Conservation (phyloP, 371 early-diverging fungal genomes). For the Neoconidiobolus thromboides region DNA sequence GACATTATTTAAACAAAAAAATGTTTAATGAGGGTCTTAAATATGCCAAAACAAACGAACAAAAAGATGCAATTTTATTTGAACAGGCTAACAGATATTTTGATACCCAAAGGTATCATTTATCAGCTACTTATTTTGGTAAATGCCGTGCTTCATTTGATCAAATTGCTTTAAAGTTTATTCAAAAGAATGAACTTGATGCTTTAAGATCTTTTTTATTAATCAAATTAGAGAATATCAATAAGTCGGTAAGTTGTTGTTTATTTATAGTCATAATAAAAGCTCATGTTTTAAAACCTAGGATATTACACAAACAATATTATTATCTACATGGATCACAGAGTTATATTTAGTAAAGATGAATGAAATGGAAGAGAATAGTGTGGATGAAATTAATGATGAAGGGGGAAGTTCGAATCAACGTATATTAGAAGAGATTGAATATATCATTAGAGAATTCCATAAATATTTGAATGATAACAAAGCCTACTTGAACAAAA, state of each 20-base stretch:
- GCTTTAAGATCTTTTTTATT: slow-evolving; percentile 56
- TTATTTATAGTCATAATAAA: neutral
- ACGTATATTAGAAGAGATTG: slow-evolving; percentile 6
- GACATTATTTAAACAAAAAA: slow-evolving; percentile 49
- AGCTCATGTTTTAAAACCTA: slow-evolving; percentile 11
- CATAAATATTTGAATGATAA: neutral
- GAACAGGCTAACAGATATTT: slow-evolving; percentile 78
- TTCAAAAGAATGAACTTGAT: slow-evolving; percentile 44
- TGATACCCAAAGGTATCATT: slow-evolving; percentile 39
- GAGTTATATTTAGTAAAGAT: slow-evolving; percentile 63
- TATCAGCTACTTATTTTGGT: slow-evolving; percentile 72
- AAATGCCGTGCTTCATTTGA: slow-evolving; percentile 65
- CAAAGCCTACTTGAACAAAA: slow-evolving; percentile 25
- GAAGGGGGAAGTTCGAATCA: neutral
- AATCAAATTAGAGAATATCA: slow-evolving; percentile 37
- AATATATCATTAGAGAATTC: slow-evolving; percentile 7
- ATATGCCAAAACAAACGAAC: slow-evolving; percentile 50
- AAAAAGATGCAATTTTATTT: slow-evolving; percentile 52
- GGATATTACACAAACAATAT: slow-evolving; percentile 61
- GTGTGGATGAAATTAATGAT: slow-evolving; percentile 2
- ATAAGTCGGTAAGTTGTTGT: slow-evolving; percentile 23
- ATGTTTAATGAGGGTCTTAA: slow-evolving; percentile 53
- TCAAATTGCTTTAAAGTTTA: slow-evolving; percentile 64
- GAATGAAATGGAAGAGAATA: slow-evolving; percentile 41
- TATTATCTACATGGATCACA: slow-evolving; percentile 73